Evolutionary conservation across 163 green algal species (phyloP).

Genomic region (Scenedesmus sp.): DNA sequence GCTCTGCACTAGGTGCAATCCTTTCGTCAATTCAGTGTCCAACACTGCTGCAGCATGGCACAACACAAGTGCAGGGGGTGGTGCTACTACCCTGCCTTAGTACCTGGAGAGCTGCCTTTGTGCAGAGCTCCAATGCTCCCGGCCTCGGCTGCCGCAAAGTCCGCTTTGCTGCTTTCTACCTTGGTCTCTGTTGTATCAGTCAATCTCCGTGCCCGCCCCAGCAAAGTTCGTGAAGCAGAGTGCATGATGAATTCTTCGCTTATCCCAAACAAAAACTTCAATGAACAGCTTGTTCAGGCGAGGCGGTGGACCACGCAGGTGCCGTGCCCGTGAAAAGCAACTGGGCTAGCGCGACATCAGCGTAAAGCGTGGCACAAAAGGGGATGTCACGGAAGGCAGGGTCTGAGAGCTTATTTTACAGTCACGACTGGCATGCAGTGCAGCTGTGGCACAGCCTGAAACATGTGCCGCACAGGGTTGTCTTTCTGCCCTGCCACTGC

Average conservation of each 20-base stretch:
- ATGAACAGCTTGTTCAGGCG: background rate
- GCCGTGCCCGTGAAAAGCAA: background rate
- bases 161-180: background rate
- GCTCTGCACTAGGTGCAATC: background rate
- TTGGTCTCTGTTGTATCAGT: conserved; percentile 19
- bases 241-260: background rate
- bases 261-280: background rate
- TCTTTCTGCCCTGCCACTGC: no score
- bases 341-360: background rate
- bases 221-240: background rate
- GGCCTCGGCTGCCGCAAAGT: background rate
- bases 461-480: no score
- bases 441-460: no score
- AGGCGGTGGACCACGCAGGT: background rate
- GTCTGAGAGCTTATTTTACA: no score
- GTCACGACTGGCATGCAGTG: no score
- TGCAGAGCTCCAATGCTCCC: background rate
- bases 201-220: conserved; percentile 18
- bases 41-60: background rate
- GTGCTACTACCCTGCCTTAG: background rate
- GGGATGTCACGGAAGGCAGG: background rate
- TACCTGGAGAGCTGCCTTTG: background rate
- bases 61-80: background rate
- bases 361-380: background rate
- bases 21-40: background rate